Conservation (phyloP, 2,329 filamentous ascomycete species). For the Lasiodiplodia theobromae region DNA sequence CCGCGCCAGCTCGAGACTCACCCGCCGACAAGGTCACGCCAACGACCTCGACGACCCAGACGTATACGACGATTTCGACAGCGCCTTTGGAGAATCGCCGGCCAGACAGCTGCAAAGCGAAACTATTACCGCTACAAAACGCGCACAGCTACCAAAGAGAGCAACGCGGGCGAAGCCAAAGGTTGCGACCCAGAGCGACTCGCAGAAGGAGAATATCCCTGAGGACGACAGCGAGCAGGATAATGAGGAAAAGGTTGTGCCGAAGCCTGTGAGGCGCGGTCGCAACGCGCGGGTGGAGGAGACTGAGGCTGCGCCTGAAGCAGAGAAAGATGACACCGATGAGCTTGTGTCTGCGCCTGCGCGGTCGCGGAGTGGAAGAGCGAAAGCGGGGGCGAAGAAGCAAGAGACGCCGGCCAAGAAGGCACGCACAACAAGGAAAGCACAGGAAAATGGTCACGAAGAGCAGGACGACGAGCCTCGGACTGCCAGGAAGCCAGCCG, state of each 20-base stretch:
- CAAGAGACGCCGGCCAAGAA: neutral
- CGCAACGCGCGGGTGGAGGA: neutral
- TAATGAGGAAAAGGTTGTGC: too few relatives aligned
- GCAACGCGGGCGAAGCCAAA: neutral
- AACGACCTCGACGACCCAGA: conserved; percentile 38
- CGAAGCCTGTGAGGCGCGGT: neutral
- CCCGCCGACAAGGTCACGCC: neutral
- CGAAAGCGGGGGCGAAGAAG: conserved; percentile 1
- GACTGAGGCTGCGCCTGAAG: neutral
- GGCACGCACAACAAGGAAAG: neutral
- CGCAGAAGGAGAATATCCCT: conserved; percentile 16
- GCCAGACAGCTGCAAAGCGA: conserved; percentile 32
- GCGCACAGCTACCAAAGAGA: neutral
- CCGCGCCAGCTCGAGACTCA: conserved; percentile 11
- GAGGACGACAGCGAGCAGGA: neutral
- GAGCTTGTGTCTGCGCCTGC: conserved; percentile 18
- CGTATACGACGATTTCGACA: conserved; percentile 54
- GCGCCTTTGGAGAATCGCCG: conserved; percentile 40
- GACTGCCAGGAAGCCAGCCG: conserved; percentile 24
- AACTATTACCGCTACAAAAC: conserved; percentile 31
- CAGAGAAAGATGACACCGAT: conserved; percentile 21
- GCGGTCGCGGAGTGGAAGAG: neutral
- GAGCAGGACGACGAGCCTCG: conserved; percentile 14
- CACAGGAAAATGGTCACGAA: neutral
- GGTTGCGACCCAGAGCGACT: conserved; percentile 30